Evolutionary conservation across 2,329 filamentous ascomycete species (phyloP), one percentile per base, ranked within the genome.

Genomic region (Exophiala viscosa): DNA sequence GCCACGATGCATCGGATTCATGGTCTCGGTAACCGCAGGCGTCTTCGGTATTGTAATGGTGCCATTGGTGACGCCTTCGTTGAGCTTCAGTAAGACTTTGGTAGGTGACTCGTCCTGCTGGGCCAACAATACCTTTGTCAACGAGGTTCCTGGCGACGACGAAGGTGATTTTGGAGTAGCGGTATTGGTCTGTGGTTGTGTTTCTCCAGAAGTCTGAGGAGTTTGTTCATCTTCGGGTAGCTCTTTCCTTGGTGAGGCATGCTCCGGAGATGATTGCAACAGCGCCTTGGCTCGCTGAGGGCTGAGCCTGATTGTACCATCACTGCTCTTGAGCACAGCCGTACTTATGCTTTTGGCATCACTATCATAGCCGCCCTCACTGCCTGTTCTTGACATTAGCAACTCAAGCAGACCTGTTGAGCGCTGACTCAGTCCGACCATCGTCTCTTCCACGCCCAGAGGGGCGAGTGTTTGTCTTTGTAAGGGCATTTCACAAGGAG

Each of bases 311-410:
- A 54, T 39, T 14, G 55, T 54, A 3, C 45, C 54, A n/a, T 60
- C 52, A 23, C 45, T 49, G 28, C 44, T 50, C 31, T 53, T 52
- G 11, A 61, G 45, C 20, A 52, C 34, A n/a, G 57, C 51, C 9
- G 51, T 61, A 28, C 55, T 50, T 23, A 63, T 62, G 31, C 57
- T 60, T 48, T 54, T 60, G 20, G 61, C 61, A 43, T 63, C 61
- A 42, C 61, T 62, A 42, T 63, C 61, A 51, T 63, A 63, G 2
- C 56, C 60, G 6, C 57, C 57, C 41, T 58, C 53, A 36, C 59
- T 63, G 11, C 46, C 52, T 23, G 45, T 54, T 14, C 60, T 45
- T 5, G 58, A 60, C 46, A 53, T 57, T 15, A 63, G 51, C 14
- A 63, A 50, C 17, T 61, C 60, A 14, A 56, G 52, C 34, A 62